Evolutionary conservation across 495 filamentous ascomycete species (phyloP).

Genomic region (Daldinia caldariorum): DNA sequence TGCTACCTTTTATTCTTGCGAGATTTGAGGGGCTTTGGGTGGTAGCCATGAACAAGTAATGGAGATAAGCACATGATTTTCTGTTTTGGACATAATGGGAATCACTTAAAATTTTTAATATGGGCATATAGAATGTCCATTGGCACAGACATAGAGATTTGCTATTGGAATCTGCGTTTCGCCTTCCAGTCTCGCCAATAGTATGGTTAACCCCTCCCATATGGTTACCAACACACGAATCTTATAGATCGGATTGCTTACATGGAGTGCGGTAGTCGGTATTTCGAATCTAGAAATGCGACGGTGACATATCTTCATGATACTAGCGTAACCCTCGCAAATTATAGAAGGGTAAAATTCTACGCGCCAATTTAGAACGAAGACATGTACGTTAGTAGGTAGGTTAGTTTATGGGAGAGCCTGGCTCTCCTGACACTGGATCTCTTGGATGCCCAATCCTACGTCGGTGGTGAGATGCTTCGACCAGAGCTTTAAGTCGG

Average conservation of each 20-base stretch:
- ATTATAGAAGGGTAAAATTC: constrained; percentile 1
- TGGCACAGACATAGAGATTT: constrained; percentile 5
- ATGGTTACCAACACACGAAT: not conserved
- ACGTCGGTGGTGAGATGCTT: not conserved
- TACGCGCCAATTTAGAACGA: not conserved
- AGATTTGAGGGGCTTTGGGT: constrained; percentile 6
- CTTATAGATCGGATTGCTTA: constrained; percentile 1
- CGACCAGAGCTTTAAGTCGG: not conserved
- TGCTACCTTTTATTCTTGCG: constrained; percentile 20
- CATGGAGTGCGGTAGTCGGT: not conserved
- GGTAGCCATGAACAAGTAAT: constrained; percentile 1
- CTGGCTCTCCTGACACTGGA: not conserved
- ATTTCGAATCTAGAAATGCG: constrained; percentile 2
- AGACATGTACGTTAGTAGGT: not conserved
- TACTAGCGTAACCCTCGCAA: not conserved
- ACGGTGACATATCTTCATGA: not conserved
- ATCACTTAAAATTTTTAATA: constrained; percentile 13
- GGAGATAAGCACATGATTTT: constrained; percentile 40
- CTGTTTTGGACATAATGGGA: constrained; percentile 23
- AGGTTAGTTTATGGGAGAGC: not conserved
- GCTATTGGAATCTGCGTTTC: not conserved
- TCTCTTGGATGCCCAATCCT: not conserved
- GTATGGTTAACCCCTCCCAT: constrained; percentile 15
- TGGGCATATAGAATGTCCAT: constrained; percentile 9
- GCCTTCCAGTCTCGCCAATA: constrained; percentile 5